Evolutionary conservation across 495 filamentous ascomycete species (phyloP), one percentile per base, ranked within the genome.

Genomic region (Wilcoxina mikolae): DNA sequence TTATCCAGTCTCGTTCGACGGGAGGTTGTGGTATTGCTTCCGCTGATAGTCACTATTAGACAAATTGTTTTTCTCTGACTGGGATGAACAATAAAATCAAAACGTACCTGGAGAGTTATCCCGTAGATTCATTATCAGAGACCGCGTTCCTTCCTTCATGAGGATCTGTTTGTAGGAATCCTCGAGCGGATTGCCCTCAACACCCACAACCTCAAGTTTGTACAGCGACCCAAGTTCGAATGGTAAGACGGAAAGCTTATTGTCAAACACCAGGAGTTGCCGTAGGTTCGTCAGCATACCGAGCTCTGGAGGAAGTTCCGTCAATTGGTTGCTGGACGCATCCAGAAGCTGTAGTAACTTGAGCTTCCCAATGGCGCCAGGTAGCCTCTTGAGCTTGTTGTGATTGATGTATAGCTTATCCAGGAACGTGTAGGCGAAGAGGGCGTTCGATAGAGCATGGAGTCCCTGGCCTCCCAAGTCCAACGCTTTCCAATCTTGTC

Each of bases 391-490:
- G 33, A 99, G 73, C 64, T 85, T 85, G 73, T 99, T 98, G 60
- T 85, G 83, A 59, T 85, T 87, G 29, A 98, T 78, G 66, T 91
- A 94, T 22, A 99, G 74, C 64, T 87, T 88, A 55, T 83, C 82
- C 50, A 96, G 73, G 67, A 96, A 95, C 17, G 69, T 73, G 69
- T 95, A 96, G 53, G 70, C 68, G 68, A 99, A 99, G 42, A 99
- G 71, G 18, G 82, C 75, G 5, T 77, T 67, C 1, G 88, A 77
- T 17, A 96, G 73, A 35, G 83, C 82, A 59, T 86, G 83, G 27
- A 99, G 70, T 27, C 87, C 89, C 71, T 95, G 93, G 0, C 88
- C 91, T 62, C 88, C 88, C 62, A 95, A 80, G 72, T 99, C 91
- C 41, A 99, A 70, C 41, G 85, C 84, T 60, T 82, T 73, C 91